These are phyloP conservation scores for Chlorella sp. DNA, from an alignment of 139 green algal species.

Conservation along the genomic window DNA sequence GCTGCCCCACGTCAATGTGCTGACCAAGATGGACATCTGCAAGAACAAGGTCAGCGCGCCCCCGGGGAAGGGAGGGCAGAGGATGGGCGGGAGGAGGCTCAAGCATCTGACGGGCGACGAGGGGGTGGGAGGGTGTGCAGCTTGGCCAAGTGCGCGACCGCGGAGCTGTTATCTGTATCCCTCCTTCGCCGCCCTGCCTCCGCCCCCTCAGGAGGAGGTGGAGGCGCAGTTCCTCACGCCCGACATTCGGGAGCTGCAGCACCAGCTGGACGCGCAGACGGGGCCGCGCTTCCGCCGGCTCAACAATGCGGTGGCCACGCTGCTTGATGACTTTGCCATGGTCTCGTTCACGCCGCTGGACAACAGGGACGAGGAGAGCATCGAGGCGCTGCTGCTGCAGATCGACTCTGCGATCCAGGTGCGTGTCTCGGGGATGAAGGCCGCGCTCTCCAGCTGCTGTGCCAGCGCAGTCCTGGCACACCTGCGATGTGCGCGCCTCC, in stretches of 20 bases:
- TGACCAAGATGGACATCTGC: slow-evolving; percentile 97
- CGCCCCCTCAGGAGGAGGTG: slow-evolving; percentile 64
- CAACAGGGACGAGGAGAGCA: slow-evolving; percentile 63
- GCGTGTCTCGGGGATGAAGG: background rate
- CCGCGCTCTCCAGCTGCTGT: background rate
- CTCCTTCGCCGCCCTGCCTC: too few species aligned
- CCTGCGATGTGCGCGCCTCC: background rate
- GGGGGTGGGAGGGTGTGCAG: too few species aligned
- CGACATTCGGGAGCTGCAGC: slow-evolving; percentile 63
- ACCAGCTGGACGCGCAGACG: slow-evolving; percentile 54
- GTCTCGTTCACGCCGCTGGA: slow-evolving; percentile 91
- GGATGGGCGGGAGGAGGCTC: too few species aligned
- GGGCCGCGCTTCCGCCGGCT: slow-evolving; percentile 67
- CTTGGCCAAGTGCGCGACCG: too few species aligned
- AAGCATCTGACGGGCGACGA: too few species aligned
- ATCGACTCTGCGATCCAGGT: slow-evolving; percentile 83
- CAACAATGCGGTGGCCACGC: slow-evolving; percentile 64
- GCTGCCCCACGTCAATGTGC: slow-evolving; percentile 95
- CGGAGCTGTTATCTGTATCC: too few species aligned
- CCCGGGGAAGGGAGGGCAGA: too few species aligned
- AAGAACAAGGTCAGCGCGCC: slow-evolving; percentile 61
- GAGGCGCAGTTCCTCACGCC: slow-evolving; percentile 81
- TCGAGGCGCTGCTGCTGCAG: slow-evolving; percentile 74
- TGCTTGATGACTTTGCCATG: slow-evolving; percentile 88
- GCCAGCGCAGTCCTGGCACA: background rate